These are phyloP conservation scores for Tolypocladium nubicola DNA, from an alignment of 2,329 filamentous ascomycete species.

Conservation along the genomic window DNA sequence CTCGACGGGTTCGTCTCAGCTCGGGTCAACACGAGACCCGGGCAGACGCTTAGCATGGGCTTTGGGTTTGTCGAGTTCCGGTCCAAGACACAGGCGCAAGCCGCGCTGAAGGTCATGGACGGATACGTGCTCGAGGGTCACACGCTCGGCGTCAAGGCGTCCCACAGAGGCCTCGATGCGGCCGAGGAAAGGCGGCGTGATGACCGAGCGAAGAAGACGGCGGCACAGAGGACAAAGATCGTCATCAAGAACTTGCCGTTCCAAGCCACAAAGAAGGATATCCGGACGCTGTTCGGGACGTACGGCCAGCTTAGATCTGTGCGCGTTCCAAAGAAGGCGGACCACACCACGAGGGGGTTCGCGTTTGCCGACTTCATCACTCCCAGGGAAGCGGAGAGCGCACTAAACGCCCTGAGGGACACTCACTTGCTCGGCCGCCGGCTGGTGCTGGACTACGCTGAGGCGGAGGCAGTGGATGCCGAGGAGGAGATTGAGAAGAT, in stretches of 20 bases:
- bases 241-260: constrained; percentile 98
- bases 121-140: constrained; percentile 81
- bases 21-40: constrained; percentile 79
- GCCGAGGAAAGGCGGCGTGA: constrained; percentile 77
- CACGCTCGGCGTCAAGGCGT: constrained; percentile 72
- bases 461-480: constrained; percentile 78
- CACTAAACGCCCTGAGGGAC: constrained; percentile 80
- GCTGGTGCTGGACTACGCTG: constrained; percentile 84
- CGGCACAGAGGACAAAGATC: constrained; percentile 75
- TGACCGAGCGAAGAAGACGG: constrained; percentile 71
- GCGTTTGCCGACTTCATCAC: constrained; percentile 96
- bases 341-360: constrained; percentile 80
- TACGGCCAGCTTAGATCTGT: constrained; percentile 91
- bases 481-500: constrained; percentile 96
- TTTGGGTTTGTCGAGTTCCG: constrained; percentile 92
- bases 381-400: constrained; percentile 78
- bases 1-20: constrained; percentile 85
- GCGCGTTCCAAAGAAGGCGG: constrained; percentile 90
- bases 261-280: constrained; percentile 86
- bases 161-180: constrained; percentile 78
- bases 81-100: constrained; percentile 65
- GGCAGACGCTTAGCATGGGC: constrained; percentile 87
- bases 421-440: constrained; percentile 87
- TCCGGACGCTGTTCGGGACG: constrained; percentile 72
- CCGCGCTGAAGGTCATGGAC: constrained; percentile 78